These are phyloP conservation scores for Lachancea lanzarotensis DNA, from an alignment of 805 yeast species.

Conservation along the genomic window DNA sequence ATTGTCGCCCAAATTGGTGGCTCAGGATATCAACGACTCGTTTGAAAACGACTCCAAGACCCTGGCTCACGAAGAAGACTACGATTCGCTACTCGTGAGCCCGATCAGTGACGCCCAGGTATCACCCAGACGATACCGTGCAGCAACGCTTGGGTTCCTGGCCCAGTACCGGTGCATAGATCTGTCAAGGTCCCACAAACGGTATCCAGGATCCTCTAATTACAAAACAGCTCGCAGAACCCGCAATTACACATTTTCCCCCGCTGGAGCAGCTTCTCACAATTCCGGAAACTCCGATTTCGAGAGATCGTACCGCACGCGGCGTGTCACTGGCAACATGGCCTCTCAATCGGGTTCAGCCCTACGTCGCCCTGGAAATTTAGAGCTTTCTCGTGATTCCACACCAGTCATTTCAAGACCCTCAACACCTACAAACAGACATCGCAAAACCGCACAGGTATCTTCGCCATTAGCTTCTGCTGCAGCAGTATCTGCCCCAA, in stretches of 20 bases:
- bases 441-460: slow-evolving; percentile 28
- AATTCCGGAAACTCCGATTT: slow-evolving; percentile 11
- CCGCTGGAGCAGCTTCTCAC: neutral
- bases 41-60: neutral
- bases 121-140: slow-evolving; percentile 15
- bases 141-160: slow-evolving; percentile 16
- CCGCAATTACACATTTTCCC: slow-evolving; percentile 6
- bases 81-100: slow-evolving; percentile 12
- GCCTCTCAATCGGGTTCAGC: neutral
- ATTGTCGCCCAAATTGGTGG: slow-evolving; percentile 23
- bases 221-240: slow-evolving; percentile 1
- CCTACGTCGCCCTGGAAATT: neutral
- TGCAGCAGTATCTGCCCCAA: slow-evolving; percentile 34
- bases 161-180: slow-evolving; percentile 21
- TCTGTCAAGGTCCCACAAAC: slow-evolving; percentile 4
- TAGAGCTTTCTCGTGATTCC: slow-evolving; percentile 7
- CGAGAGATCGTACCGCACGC: slow-evolving; percentile 18
- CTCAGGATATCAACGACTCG: neutral
- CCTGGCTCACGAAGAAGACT: neutral
- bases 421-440: slow-evolving; percentile 22
- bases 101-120: slow-evolving; percentile 18
- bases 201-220: neutral
- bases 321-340: slow-evolving; percentile 12
- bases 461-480: slow-evolving; percentile 28
- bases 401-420: slow-evolving; percentile 12